Evolutionary conservation across 2,329 filamentous ascomycete genomes (phyloP).

Genomic region (Ceratocystiopsis sp.): DNA sequence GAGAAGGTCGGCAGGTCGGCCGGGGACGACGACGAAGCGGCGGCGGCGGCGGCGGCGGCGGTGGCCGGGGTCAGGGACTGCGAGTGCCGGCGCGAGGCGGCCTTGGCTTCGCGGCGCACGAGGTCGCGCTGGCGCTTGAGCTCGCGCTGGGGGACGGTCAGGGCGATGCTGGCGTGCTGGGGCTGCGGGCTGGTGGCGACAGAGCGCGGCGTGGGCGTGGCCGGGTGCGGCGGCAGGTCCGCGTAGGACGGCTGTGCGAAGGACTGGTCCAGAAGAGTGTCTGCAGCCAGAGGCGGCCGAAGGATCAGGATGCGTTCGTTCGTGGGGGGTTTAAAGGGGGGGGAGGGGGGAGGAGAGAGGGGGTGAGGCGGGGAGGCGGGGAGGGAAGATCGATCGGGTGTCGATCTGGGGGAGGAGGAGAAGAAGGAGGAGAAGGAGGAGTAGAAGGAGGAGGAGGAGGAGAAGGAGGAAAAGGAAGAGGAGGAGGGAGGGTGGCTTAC

Average conservation of each 20-base stretch:
- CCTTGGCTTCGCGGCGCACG: constrained; percentile 39
- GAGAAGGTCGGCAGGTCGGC: too few relatives aligned
- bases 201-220: constrained; percentile 31
- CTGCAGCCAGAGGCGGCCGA: constrained; percentile 9
- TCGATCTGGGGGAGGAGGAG: too few relatives aligned
- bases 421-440: too few relatives aligned
- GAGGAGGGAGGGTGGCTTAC: constrained; percentile 6
- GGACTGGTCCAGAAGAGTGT: constrained; percentile 26
- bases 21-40: not conserved
- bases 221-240: constrained; percentile 33
- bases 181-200: constrained; percentile 43
- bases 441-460: too few relatives aligned
- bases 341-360: too few relatives aligned
- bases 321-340: not conserved
- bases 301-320: constrained; percentile 11
- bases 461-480: too few relatives aligned
- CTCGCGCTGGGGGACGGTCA: constrained; percentile 44
- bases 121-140: constrained; percentile 44
- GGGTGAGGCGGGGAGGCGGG: too few relatives aligned
- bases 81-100: constrained; percentile 24
- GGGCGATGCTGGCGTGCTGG: constrained; percentile 24
- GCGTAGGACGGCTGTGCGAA: constrained; percentile 24
- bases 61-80: not conserved
- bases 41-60: not conserved
- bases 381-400: too few relatives aligned